Base-by-base conservation (phyloP, 805 yeast species). In the Ogataea ramenticola region DNA sequence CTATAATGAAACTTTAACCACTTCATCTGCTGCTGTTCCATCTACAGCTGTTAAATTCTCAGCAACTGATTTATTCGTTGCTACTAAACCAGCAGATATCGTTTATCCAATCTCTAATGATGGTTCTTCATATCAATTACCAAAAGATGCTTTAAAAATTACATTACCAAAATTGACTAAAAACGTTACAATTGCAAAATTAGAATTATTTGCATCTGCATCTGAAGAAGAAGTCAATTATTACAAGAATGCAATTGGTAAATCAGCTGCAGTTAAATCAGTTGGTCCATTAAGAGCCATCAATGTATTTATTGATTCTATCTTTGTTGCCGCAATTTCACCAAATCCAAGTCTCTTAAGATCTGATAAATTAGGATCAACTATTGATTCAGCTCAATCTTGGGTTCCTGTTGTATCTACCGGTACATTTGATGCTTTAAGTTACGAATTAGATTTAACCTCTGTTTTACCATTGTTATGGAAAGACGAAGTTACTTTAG, bases 271-370 rank as follows among this genome's bases (percentile, higher is more conserved):
- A 10, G 56, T 52, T 36, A 32, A 49, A 14, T 43, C 40, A 17
- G 42, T 44, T 30, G 61, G 60, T 43, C 64, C 63, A 35, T 45
- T 61, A 31, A 53, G 64, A 41, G 54, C 50, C 39, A 48, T 61
- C 40, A 57, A 61, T 43, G 53, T 60, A 26, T 61, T 49, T 35
- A 50, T 53, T 43, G 46, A 54, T 39, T 48, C 46, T 24, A 41
- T 52, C 21, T 60, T 47, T 42, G 46, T 60, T 36, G 49, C 55
- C 16, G 46, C 62, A 2, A 45, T 60, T 22, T 43, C 53, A 31
- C 66, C 66, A 40, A 57, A 60, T 44, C 64, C 66, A 39, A 47
- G 54, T 22, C 53, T 59, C 43, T 57, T 50, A 52, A 61, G 57
- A 41, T 48, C 63, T n/a, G 55, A 58, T 32, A 39, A 44, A 9